These are phyloP conservation scores for Avena sativa DNA, from an alignment of 176 grass and related monocot species.

Conservation along the genomic window DNA sequence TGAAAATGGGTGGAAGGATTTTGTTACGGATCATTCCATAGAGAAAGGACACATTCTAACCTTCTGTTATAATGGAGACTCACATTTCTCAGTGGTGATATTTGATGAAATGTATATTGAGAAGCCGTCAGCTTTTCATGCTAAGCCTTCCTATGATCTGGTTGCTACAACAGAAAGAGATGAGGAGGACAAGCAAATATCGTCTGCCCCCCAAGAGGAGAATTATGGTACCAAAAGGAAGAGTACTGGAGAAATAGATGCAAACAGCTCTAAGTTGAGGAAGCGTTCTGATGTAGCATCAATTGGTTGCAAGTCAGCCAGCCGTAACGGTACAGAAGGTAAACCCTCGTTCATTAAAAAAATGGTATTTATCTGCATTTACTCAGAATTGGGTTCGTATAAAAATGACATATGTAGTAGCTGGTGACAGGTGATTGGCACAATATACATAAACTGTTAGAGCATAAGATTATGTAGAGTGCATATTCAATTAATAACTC, in stretches of 20 bases:
- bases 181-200: background rate
- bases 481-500: conserved; percentile 2
- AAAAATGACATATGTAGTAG: background rate
- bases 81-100: conserved; percentile 61
- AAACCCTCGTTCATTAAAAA: background rate
- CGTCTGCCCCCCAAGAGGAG: background rate
- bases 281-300: background rate
- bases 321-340: conserved; percentile 26
- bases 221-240: background rate
- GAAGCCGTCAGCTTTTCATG: conserved; percentile 50
- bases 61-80: conserved; percentile 55
- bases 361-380: background rate
- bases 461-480: background rate
- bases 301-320: background rate
- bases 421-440: background rate
- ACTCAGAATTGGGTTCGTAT: background rate
- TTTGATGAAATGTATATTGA: conserved; percentile 48
- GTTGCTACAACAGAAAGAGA: background rate
- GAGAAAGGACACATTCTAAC: conserved; percentile 52
- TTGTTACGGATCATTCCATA: conserved; percentile 64
- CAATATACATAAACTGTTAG: conserved; percentile 19
- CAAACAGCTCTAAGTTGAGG: background rate
- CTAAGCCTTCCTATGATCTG: conserved; percentile 9
- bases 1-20: conserved; percentile 64
- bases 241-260: background rate